Evolutionary conservation across 176 grass and related monocot species (phyloP), one percentile per base, ranked within the genome.

Genomic region (Juncus effusus): DNA sequence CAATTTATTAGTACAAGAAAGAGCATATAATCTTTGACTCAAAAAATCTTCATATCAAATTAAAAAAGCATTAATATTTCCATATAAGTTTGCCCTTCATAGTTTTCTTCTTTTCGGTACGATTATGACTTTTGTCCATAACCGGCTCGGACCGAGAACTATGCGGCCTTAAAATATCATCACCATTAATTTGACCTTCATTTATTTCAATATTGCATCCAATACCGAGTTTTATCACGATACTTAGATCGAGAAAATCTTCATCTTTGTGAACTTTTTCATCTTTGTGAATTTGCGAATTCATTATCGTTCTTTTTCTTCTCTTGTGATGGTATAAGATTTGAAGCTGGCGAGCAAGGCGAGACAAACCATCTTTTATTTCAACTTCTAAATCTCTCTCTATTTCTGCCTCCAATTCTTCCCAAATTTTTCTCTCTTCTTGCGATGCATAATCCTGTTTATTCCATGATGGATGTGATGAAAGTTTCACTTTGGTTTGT

Each of bases 371-470:
- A 16, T 75, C 47, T 60, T 81, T 76, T 52, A 81, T 75, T 66
- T 76, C 79, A 61, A 75, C 63, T 62, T 81, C 79, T 56, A 81
- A 70, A 69, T 56, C 47, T 38, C 62, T 81, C 56, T 81, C 79
- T 63, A 76, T 76, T 40, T 81, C 63, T 1, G 3, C 11, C 60
- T 63, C 38, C 1, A 76, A 38, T 60, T 81, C 72, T 7, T 75
- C 63, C 52, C 79, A 52, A 35, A 81, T 70, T 56, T 38, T 68
- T 7, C 55, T 53, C 59, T 81, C 64, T 37, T 69, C 63, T 15
- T 51, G 55, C 11, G 63, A 63, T 54, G 19, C 51, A 60, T 47
- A 47, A 61, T 35, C 69, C 54, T 77, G 64, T 49, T 58, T 62
- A 40, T 11, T 51, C 2, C 69, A 14, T 54, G 36, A 15, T 13